A percentile compares a stretch with the other conserved stretches of the same genome.
phyloP scores from a whole-genome alignment of 2,329 filamentous ascomycete species.

The Fusarium chlamydosporum region DNA sequence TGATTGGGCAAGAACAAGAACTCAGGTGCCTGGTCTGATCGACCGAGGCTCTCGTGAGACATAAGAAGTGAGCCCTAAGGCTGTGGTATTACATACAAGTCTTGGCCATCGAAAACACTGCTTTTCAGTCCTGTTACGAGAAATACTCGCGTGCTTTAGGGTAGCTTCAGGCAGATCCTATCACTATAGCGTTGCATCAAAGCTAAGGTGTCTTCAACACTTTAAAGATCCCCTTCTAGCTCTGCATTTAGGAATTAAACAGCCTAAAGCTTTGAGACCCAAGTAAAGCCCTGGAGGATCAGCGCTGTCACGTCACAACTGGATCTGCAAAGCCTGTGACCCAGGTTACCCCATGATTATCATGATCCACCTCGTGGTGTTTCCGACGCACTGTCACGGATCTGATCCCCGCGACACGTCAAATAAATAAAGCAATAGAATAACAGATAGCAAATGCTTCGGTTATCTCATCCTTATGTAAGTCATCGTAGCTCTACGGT shows the following conservation, averaged over 20 bases:
- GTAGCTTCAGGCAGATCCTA: not conserved
- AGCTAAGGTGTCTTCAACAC: not conserved
- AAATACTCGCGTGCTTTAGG: not conserved
- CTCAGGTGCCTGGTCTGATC: not conserved
- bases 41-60: not conserved
- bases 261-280: not conserved
- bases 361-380: slow-evolving; percentile 28
- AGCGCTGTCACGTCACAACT: slow-evolving; percentile 28
- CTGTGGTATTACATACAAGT: not conserved
- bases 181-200: not conserved
- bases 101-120: too few relatives aligned
- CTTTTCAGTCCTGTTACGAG: not conserved
- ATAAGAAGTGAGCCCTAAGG: too few relatives aligned
- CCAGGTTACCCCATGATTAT: slow-evolving; percentile 29
- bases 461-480: not conserved
- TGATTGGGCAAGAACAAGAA: not conserved
- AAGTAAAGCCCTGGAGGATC: slow-evolving; percentile 24
- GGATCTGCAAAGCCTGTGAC: slow-evolving; percentile 17
- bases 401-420: not conserved
- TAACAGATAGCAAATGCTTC: not conserved
- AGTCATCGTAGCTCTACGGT: not conserved
- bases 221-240: not conserved
- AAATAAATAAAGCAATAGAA: slow-evolving; percentile 1
- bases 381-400: not conserved
- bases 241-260: not conserved